phyloP scores from a whole-genome alignment of 2,329 filamentous ascomycete genomes.

The Curvularia hawaiiensis region DNA sequence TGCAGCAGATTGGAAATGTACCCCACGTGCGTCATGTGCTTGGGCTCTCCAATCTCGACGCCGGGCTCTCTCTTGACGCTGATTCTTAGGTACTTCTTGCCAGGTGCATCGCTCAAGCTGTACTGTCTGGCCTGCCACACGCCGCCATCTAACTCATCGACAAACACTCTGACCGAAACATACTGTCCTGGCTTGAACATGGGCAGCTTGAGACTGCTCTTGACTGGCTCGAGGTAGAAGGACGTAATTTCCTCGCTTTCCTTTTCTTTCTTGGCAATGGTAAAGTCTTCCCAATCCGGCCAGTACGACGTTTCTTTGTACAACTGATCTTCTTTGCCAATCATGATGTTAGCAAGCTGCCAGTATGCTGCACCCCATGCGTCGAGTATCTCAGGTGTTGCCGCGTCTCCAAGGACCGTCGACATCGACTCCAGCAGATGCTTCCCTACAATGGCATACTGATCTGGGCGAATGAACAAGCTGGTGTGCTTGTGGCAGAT shows the following conservation, averaged over 20 bases:
- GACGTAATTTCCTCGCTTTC: constrained; percentile 73
- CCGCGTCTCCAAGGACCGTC: constrained; percentile 67
- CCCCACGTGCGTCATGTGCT: constrained; percentile 61
- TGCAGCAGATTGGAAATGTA: constrained; percentile 74
- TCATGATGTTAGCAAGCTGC: constrained; percentile 75
- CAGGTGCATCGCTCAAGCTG: constrained; percentile 70
- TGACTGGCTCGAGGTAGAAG: constrained; percentile 70
- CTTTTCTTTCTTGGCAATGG: constrained; percentile 65
- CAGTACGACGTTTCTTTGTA: constrained; percentile 67
- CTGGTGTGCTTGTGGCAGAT: constrained; percentile 80
- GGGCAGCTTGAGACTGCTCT: constrained; percentile 64
- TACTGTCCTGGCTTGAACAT: constrained; percentile 74
- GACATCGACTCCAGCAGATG: constrained; percentile 71
- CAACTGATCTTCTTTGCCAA: constrained; percentile 66
- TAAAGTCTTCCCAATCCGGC: constrained; percentile 71
- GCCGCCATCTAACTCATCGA: constrained; percentile 56
- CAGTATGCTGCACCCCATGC: constrained; percentile 76
- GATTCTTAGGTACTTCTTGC: constrained; percentile 68
- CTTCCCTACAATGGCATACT: constrained; percentile 73
- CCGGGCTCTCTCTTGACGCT: constrained; percentile 71
- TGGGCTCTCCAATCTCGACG: constrained; percentile 52
- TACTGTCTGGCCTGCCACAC: constrained; percentile 73
- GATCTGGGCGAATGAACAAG: constrained; percentile 69
- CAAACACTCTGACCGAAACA: constrained; percentile 65
- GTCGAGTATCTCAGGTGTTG: constrained; percentile 67